Conservation (phyloP, 805 yeast genomes). For the Komagataella pastoris region DNA sequence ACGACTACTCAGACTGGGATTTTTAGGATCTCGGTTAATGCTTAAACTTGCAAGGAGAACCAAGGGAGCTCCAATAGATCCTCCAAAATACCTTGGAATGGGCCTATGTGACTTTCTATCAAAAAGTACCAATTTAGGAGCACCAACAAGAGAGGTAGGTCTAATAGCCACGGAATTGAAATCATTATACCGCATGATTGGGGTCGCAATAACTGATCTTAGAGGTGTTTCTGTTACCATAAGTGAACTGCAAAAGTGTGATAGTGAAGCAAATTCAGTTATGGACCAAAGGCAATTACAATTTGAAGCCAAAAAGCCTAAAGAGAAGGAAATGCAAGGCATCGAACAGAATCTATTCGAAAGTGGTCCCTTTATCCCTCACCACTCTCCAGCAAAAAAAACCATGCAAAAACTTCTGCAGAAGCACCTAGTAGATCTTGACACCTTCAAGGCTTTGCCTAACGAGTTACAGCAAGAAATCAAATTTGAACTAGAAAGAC, state of each 20-base stretch:
- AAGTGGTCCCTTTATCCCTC: neutral
- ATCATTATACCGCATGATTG: constrained; percentile 38
- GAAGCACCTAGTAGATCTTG: constrained; percentile 37
- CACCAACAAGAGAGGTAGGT: constrained; percentile 47
- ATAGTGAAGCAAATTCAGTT: constrained; percentile 7
- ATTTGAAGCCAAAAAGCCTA: constrained; percentile 10
- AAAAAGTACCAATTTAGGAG: constrained; percentile 45
- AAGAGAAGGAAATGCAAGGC: constrained; percentile 4
- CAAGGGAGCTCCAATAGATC: constrained; percentile 53
- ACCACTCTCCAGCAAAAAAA: neutral
- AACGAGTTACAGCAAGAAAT: constrained; percentile 51
- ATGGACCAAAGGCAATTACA: constrained; percentile 20
- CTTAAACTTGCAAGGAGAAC: constrained; percentile 56
- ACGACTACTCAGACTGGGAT: constrained; percentile 32
- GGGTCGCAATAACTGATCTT: constrained; percentile 52
- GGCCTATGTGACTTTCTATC: constrained; percentile 62
- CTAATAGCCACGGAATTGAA: constrained; percentile 47
- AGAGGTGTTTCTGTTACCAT: constrained; percentile 72
- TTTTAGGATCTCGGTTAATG: constrained; percentile 43
- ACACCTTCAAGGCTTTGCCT: constrained; percentile 55
- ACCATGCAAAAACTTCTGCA: neutral
- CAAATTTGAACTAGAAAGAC: constrained; percentile 31
- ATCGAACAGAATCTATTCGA: constrained; percentile 1
- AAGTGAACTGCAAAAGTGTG: constrained; percentile 35
- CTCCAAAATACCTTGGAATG: constrained; percentile 75